Conservation (phyloP, 2,329 filamentous ascomycete species). For the Bipolaris gigantea region DNA sequence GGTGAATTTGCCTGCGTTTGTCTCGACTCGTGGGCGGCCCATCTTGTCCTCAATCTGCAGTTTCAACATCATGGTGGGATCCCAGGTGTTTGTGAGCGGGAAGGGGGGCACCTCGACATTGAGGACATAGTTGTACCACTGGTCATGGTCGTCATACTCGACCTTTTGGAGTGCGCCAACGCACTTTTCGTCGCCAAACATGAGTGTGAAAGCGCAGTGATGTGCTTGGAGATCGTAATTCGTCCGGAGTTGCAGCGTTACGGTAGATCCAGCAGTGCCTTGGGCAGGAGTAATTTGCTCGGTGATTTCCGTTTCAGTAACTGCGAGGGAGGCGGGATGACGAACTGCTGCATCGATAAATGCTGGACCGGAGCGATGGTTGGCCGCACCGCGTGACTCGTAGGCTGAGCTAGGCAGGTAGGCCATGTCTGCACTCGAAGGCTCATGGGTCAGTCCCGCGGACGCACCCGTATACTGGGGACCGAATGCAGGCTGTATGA, state of each 20-base stretch:
- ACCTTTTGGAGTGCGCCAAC: conserved; percentile 66
- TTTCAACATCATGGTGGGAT: conserved; percentile 60
- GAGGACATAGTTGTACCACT: conserved; percentile 70
- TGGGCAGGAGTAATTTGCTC: conserved; percentile 65
- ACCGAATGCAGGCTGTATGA: conserved; percentile 54
- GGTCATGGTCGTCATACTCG: conserved; percentile 60
- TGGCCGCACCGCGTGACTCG: conserved; percentile 50
- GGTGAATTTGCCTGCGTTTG: conserved; percentile 64
- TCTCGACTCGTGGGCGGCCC: conserved; percentile 53
- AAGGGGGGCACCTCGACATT: conserved; percentile 71
- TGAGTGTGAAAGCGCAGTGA: conserved; percentile 62
- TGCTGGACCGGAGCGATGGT: conserved; percentile 53
- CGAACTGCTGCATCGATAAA: conserved; percentile 62
- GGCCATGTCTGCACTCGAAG: conserved; percentile 49
- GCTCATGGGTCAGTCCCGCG: conserved; percentile 54
- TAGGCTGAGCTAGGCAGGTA: conserved; percentile 52
- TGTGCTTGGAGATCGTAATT: conserved; percentile 71
- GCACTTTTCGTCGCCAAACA: conserved; percentile 78
- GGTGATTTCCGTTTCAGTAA: conserved; percentile 60
- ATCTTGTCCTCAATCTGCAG: conserved; percentile 62
- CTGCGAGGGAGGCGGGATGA: conserved; percentile 53
- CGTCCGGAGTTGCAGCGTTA: conserved; percentile 74
- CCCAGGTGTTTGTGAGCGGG: conserved; percentile 57
- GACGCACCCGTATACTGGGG: conserved; percentile 54
- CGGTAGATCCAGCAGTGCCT: conserved; percentile 69